Percentiles rank a stretch among this genome's conserved stretches.
These are phyloP conservation scores for Pseudohalonectria lignicola DNA, from an alignment of 2,329 filamentous ascomycete genomes.

Conservation along the genomic window DNA sequence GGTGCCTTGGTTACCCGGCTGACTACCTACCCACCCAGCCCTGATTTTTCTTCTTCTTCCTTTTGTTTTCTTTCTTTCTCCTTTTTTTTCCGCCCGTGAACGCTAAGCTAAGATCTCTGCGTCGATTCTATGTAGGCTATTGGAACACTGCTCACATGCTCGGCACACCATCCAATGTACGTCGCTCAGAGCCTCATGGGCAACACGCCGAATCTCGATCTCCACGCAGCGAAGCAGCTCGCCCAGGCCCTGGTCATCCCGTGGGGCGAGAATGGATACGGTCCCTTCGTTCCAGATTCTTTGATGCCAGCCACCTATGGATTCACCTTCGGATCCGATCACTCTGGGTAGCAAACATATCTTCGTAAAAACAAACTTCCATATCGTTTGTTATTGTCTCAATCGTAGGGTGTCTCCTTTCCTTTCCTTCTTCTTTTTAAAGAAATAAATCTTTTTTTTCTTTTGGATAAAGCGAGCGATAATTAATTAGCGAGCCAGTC, in stretches of 20 bases:
- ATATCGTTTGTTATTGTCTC: too few species aligned
- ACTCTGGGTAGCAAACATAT: too few species aligned
- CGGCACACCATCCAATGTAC: neutral
- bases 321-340: conserved; percentile 1
- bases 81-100: too few species aligned
- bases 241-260: conserved; percentile 1
- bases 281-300: conserved; percentile 4
- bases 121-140: neutral
- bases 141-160: neutral
- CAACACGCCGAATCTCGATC: conserved; percentile 1
- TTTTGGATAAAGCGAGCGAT: too few species aligned
- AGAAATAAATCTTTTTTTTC: too few species aligned
- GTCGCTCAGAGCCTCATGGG: conserved; percentile 2
- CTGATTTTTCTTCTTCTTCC: too few species aligned
- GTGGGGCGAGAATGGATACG: conserved; percentile 4
- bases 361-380: too few species aligned
- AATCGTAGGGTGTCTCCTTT: too few species aligned
- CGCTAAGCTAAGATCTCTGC: neutral
- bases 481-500: too few species aligned
- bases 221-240: conserved; percentile 2
- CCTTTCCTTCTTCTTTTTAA: too few species aligned
- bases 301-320: conserved; percentile 4
- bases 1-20: neutral
- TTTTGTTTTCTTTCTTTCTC: too few species aligned
- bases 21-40: too few species aligned